Evolutionary conservation across 2,329 filamentous ascomycete genomes (phyloP), one percentile per base, ranked within the genome.

Genomic region (Colletotrichum viniferum): DNA sequence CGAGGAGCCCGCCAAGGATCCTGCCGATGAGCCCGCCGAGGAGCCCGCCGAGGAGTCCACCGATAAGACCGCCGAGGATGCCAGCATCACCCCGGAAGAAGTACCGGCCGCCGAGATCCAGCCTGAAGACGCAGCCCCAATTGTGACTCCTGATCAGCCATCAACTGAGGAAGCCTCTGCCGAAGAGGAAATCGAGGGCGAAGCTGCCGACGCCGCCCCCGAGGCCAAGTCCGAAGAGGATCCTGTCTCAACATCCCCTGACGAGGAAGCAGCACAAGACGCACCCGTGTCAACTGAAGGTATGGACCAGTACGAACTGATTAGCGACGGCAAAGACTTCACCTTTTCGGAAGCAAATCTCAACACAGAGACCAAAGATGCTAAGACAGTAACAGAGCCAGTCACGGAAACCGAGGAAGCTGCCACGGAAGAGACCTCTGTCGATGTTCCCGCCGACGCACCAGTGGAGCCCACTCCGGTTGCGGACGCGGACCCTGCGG

Each of bases 221-320:
- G 72, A 75, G 13, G 14, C 68, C 28, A 58, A 65, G 21, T 13
- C 65, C 3, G 28, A 43, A 10, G 34, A 52, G 18, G 43, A 52
- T 21, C 43, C 43, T 10, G 43, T 52, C 10, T 52, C 43, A 52
- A 52, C 43, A n/a, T 13, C 43, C 43, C 43, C 6, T 52, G 58
- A 73, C n/a, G 34, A 69, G 3, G 60, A 36, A 28, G 5, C 68
- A 21, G 18, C 71, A 18, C 34, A 68, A 10, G 69, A 63, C 18
- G 56, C 32, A 43, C 30, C 36, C 24, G 30, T 73, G 26, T 63
- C 69, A 34, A 60, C 69, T 43, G 73, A 75, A 75, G 73, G 73
- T 75, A 75, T 75, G 73, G 63, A 75, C 34, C 38, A 52, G 62
- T 75, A 75, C 34, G 63, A 68, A 68, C 63, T 75, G 36, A 75